Conservation (phyloP, 345 rosid genomes). For the Salix viminalis region DNA sequence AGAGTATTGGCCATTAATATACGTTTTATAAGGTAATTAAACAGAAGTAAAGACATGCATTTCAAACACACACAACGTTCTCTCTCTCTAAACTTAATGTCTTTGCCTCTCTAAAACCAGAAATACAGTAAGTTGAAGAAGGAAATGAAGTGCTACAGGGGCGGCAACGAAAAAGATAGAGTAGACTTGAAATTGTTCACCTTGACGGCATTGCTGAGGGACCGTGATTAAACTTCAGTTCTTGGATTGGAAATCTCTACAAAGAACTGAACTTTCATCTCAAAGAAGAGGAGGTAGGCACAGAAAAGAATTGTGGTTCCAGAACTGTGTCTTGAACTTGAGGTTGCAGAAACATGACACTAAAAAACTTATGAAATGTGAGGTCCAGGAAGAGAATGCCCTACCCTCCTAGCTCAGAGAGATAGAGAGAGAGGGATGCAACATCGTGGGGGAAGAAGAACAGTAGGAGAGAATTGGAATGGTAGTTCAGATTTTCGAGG, state of each 20-base stretch:
- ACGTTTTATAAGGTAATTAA: background rate
- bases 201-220: background rate
- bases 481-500: background rate
- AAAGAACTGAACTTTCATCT: no score
- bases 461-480: background rate
- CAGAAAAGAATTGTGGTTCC: background rate
- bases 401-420: background rate
- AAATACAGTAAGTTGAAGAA: background rate
- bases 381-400: background rate
- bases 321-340: background rate
- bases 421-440: background rate
- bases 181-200: background rate
- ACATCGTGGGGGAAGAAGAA: background rate
- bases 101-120: background rate
- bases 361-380: background rate
- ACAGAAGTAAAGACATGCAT: background rate
- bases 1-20: background rate
- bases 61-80: background rate
- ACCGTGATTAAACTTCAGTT: background rate
- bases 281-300: background rate
- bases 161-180: background rate
- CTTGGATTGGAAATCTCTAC: background rate
- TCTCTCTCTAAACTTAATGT: background rate
- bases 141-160: background rate
- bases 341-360: background rate